Conservation (phyloP, 2,329 filamentous ascomycete species). For the Pseudopyricularia cyperi region DNA sequence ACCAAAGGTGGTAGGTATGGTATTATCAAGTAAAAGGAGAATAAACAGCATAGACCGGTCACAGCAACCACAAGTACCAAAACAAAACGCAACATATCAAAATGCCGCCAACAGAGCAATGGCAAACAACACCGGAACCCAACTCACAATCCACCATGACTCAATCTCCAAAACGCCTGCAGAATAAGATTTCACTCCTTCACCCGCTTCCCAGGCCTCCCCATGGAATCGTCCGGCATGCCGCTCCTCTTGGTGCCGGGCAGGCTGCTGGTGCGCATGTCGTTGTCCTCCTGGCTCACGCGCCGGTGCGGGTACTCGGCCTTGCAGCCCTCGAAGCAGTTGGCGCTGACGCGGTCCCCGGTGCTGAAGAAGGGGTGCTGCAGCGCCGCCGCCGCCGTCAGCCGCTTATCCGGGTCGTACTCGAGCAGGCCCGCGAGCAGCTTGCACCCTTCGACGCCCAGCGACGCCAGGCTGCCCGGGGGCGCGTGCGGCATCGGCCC, state of each 20-base stretch:
- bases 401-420: slow-evolving; percentile 80
- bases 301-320: slow-evolving; percentile 80
- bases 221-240: slow-evolving; percentile 65
- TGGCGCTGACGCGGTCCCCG: slow-evolving; percentile 58
- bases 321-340: slow-evolving; percentile 85
- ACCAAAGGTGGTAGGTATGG: too few relatives aligned
- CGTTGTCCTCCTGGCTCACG: slow-evolving; percentile 90
- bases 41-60: too few relatives aligned
- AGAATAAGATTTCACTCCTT: slow-evolving; percentile 32
- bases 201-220: slow-evolving; percentile 46
- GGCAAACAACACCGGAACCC: too few relatives aligned
- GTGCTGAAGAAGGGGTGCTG: slow-evolving; percentile 79
- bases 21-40: too few relatives aligned
- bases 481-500: slow-evolving; percentile 29
- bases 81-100: too few relatives aligned
- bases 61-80: too few relatives aligned
- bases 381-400: slow-evolving; percentile 81
- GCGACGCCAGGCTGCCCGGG: slow-evolving; percentile 38
- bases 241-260: slow-evolving; percentile 86
- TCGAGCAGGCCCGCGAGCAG: slow-evolving; percentile 73
- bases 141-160: not conserved
- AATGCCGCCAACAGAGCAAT: too few relatives aligned
- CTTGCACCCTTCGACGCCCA: slow-evolving; percentile 67
- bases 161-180: not conserved
- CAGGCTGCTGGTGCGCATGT: slow-evolving; percentile 79